Evolutionary conservation across 106 monocot species (phyloP), one percentile per base, ranked within the genome.

Genomic region (Phalaenopsis equestris): DNA sequence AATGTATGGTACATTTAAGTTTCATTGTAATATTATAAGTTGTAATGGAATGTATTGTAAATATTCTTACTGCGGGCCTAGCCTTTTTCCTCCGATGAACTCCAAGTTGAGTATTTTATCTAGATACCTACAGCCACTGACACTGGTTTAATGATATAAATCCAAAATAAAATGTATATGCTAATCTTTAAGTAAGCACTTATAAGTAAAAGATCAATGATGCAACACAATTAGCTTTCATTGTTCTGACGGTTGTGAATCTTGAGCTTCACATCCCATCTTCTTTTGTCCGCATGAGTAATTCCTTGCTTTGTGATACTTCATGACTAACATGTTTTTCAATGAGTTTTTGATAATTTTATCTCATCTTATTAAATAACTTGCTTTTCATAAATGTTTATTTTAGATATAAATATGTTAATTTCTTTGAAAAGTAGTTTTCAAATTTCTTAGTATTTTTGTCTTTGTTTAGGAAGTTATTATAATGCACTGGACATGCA

Each of bases 401-500:
- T 70, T 70, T 52, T 37, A 39, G 38, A 70, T 70, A 37, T 68
- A 36, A 36, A 68, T 38, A 37, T 70, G 30, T 70, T 70, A 38
- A 43, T 43, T 18, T 57, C 43, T 21, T 43, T 17, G 14, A 48
- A 43, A 74, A 30, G 41, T 56, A 57, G 18, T 39, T 74, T 55
- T 1, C 43, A 55, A 39, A 77, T 78, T 56, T 72, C 48, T 70
- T 12, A 12, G 6, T 55, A 41, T 37, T 76, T 72, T 55, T 52
- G 46, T 42, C 10, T 56, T 83, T 86, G 16, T 88, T 42, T 88
- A 99, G 99, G 99, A 99, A 83, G 91, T 95, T 70, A 95, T 99
- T 84, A 87, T 93, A 78, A 95, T 93, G 92, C 94, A 95, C 83
- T 99, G 95, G 99, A 95, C 99, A 52, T 95, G 95, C 73, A 82